Evolutionary conservation across 108 stramenopile genomes (phyloP), one percentile per base, ranked within the genome.

Genomic region (Seminavis robusta): DNA sequence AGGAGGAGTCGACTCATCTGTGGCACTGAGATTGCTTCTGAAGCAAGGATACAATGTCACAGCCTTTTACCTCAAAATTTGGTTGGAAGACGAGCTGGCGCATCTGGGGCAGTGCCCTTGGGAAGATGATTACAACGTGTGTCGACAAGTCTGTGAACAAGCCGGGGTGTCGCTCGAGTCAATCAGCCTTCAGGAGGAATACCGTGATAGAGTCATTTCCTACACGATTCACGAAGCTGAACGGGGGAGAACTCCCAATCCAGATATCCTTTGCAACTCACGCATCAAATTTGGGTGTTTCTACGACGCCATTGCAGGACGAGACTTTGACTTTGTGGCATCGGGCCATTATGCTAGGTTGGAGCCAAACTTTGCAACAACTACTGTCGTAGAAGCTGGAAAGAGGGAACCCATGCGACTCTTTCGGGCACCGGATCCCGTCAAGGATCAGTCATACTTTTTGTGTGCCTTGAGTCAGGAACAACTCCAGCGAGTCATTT

Each of bases 381-480:
- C 6, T 32, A 34, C 30, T 36, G 27, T 0, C 26, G 16, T 28
- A 24, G 23, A 15, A 11, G 52, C 21, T 15, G 33, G 61, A 38
- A 44, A 43, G 37, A 33, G 45, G 5, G 47, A 43, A 26, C n/a
- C 36, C 10, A 66, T 71, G 23, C 71, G 79, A 0, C 63, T 98
- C 27, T 74, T 90, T 31, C 81, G 95, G 0, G 88, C 88, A 1
- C 95, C 95, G 2, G 97, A 98, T 66, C 83, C 87, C 2, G 69
- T 97, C 41, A 98, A 98, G 69, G 97, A 98, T 62, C 97, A 98
- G 76, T 92, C 94, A 9, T 98, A 98, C 67, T 98, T 98, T 67
- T 79, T 98, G 23, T 94, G 92, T 52, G 83, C 90, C 8, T 74
- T 98, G 48, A 74, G 83, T 30, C 95, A 96, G 67, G 67, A 66